Conservation (phyloP, 768 basidiomycete genomes). For the Nidularia sp. region DNA sequence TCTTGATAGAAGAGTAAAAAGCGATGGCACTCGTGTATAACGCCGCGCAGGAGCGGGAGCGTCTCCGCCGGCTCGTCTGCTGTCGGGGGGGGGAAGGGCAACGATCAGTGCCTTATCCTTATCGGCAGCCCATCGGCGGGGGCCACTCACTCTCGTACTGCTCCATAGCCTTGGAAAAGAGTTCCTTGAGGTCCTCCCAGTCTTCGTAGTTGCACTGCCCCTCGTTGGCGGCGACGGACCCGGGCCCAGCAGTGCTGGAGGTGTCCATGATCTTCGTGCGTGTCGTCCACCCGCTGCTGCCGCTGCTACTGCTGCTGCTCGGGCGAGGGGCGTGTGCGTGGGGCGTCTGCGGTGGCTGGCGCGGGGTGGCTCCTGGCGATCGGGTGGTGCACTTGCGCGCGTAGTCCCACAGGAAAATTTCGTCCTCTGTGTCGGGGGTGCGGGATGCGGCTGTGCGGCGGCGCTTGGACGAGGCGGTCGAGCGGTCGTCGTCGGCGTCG, state of each 20-base stretch:
- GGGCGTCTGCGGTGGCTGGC: conserved; percentile 7
- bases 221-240: conserved; percentile 10
- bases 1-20: conserved; percentile 52
- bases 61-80: conserved; percentile 44
- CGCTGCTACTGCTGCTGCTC: neutral
- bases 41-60: conserved; percentile 53
- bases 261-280: conserved; percentile 35
- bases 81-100: conserved; percentile 11
- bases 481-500: conserved; percentile 9
- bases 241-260: conserved; percentile 26
- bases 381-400: conserved; percentile 21
- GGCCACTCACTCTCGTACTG: conserved; percentile 51
- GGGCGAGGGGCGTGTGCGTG: no score
- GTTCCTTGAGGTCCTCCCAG: conserved; percentile 66
- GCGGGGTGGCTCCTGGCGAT: neutral
- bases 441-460: neutral
- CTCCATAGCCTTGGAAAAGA: conserved; percentile 53
- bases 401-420: conserved; percentile 28
- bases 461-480: neutral
- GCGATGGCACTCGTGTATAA: conserved; percentile 67
- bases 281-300: conserved; percentile 18
- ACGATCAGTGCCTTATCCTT: neutral
- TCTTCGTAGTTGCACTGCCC: conserved; percentile 39
- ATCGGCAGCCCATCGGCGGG: neutral
- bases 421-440: conserved; percentile 5